A percentile compares a stretch with the other conserved stretches of the same genome.
phyloP scores from a whole-genome alignment of 2,329 filamentous ascomycete species.

The Colletotrichum costaricense region DNA sequence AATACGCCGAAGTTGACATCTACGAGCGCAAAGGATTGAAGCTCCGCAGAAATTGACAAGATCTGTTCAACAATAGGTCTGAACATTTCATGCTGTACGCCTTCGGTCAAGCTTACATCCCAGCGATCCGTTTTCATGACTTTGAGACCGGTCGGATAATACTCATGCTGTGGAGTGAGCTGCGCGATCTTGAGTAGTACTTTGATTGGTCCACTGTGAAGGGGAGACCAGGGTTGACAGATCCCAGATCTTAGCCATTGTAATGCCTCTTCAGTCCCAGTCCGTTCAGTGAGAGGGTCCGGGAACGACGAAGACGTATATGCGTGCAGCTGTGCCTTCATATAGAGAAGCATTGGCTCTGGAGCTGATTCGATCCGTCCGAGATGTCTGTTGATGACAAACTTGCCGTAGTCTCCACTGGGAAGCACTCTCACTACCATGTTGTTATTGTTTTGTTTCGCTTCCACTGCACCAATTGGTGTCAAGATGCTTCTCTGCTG shows the following conservation, averaged over 20 bases:
- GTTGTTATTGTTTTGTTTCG: conserved; percentile 27
- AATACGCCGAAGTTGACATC: conserved; percentile 20
- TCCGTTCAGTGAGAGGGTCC: conserved; percentile 67
- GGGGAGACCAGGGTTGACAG: conserved; percentile 60
- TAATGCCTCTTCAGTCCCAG: conserved; percentile 71
- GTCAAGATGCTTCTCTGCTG: conserved; percentile 63
- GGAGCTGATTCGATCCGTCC: conserved; percentile 67
- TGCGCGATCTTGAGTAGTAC: conserved; percentile 37
- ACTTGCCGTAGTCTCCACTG: conserved; percentile 57
- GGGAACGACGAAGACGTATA: conserved; percentile 68
- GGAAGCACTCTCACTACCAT: conserved; percentile 44
- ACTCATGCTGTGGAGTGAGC: conserved; percentile 46
- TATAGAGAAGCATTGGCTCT: conserved; percentile 65
- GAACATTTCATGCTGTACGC: conserved; percentile 52
- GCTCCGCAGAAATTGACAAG: conserved; percentile 42
- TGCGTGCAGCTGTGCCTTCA: conserved; percentile 70
- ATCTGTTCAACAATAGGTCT: conserved; percentile 44
- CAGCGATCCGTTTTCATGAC: conserved; percentile 50
- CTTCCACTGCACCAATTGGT: conserved; percentile 53
- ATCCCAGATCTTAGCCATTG: conserved; percentile 59
- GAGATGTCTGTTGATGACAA: conserved; percentile 64
- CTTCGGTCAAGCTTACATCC: conserved; percentile 44
- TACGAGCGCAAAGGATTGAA: conserved; percentile 39
- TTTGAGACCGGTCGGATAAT: conserved; percentile 49
- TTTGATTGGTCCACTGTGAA: conserved; percentile 17